Conservation (phyloP, 1,284 basidiomycete species). For the Malassezia pachydermatis region DNA sequence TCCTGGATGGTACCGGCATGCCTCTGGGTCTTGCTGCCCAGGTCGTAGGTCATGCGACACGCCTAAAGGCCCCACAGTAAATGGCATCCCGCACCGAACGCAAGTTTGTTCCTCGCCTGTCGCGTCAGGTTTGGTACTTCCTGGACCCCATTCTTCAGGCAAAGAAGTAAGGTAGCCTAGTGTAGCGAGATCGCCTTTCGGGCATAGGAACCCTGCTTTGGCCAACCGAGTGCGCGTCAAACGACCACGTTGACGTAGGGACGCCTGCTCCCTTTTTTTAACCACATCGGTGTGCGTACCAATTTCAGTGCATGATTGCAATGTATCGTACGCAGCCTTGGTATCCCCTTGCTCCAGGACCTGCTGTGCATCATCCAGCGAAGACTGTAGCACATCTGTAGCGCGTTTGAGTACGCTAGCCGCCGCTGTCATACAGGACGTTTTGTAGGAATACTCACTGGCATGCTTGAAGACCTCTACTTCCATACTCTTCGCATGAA, state of each 20-base stretch:
- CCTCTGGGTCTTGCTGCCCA: slow-evolving; percentile 21
- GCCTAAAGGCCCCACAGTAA: slow-evolving; percentile 27
- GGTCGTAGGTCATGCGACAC: slow-evolving; percentile 11
- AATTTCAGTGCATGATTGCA: slow-evolving; percentile 26
- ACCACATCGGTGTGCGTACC: slow-evolving; percentile 28
- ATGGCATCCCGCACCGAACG: slow-evolving; percentile 31
- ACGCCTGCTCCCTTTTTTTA: slow-evolving; percentile 20
- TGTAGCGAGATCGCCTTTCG: slow-evolving; percentile 23
- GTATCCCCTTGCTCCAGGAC: neutral
- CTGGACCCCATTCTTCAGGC: slow-evolving; percentile 24
- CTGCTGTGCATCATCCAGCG: slow-evolving; percentile 12
- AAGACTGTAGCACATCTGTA: slow-evolving; percentile 7
- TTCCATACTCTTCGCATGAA: slow-evolving; percentile 27
- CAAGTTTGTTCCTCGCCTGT: slow-evolving; percentile 31
- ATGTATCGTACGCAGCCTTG: slow-evolving; percentile 5
- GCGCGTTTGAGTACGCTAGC: slow-evolving; percentile 27
- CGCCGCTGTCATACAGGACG: slow-evolving; percentile 27
- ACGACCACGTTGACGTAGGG: slow-evolving; percentile 16
- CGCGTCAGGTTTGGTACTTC: slow-evolving; percentile 22
- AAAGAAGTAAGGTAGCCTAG: slow-evolving; percentile 27
- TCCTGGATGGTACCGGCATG: slow-evolving; percentile 29
- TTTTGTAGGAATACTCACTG: slow-evolving; percentile 25
- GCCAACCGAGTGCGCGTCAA: slow-evolving; percentile 22
- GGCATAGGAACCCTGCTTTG: slow-evolving; percentile 28
- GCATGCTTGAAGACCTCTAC: slow-evolving; percentile 22